Percentiles rank a stretch among this genome's conserved stretches.
Conservation (phyloP, 192 early-diverging fungal species). For the Coemansia sp. region DNA sequence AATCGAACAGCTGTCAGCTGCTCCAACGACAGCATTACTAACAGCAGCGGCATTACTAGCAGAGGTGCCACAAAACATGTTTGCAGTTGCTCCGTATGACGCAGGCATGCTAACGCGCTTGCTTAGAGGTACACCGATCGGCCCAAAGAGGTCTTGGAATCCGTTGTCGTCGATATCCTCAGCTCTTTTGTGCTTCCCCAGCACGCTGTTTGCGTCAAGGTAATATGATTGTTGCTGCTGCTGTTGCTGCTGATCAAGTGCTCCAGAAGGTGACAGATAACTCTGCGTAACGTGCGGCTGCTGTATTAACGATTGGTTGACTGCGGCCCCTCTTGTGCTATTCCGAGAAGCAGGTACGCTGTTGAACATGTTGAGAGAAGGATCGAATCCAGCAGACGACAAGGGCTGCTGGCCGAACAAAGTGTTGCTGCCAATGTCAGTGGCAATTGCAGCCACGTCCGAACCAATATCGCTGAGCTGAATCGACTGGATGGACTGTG, state of each 20-base stretch:
- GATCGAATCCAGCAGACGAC: neutral
- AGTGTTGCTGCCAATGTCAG: neutral
- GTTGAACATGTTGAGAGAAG: neutral
- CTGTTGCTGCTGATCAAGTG: neutral
- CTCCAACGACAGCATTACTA: neutral
- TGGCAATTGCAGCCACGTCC: conserved; percentile 15
- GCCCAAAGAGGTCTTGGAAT: conserved; percentile 5
- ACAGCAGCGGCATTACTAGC: neutral
- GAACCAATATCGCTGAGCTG: conserved; percentile 28
- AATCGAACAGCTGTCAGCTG: neutral
- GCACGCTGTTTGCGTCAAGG: conserved; percentile 3
- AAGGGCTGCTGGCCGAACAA: neutral
- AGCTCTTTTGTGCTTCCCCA: conserved; percentile 33
- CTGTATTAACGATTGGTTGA: neutral
- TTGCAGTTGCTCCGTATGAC: conserved; percentile 15
- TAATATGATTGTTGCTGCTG: neutral
- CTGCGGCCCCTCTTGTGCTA: neutral
- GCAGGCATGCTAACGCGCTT: conserved; percentile 51
- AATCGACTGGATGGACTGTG: conserved; percentile 33
- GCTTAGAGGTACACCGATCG: conserved; percentile 35
- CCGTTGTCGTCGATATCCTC: conserved; percentile 9
- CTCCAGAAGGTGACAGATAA: neutral
- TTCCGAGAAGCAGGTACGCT: neutral
- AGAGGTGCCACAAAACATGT: neutral
- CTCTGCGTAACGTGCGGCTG: neutral